Percentiles rank a stretch among this genome's conserved stretches.
phyloP scores from a whole-genome alignment of 495 filamentous ascomycete genomes.

The Sporormia fimetaria region DNA sequence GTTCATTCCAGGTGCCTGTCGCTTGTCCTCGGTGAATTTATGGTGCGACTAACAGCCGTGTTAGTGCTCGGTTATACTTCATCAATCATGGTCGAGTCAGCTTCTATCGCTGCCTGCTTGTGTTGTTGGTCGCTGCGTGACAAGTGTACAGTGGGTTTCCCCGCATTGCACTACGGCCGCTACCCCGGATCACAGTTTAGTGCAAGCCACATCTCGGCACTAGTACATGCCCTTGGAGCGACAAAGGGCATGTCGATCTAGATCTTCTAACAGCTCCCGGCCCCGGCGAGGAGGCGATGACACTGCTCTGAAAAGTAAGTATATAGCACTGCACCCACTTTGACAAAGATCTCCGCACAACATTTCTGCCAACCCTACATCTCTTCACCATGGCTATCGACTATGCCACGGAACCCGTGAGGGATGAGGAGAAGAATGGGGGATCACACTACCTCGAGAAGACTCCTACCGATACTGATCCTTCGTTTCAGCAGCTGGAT shows the following conservation, averaged over 20 bases:
- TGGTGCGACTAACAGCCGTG: too few species aligned
- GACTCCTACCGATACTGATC: slow-evolving; percentile 3
- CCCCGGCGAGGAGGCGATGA: too few species aligned
- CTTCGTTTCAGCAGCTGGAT: slow-evolving; percentile 7
- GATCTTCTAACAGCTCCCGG: too few species aligned
- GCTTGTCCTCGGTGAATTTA: too few species aligned
- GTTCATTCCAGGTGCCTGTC: too few species aligned
- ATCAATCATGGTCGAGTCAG: slow-evolving; percentile 14
- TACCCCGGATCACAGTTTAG: slow-evolving; percentile 5
- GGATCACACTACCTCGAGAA: too few species aligned
- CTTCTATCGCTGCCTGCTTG: too few species aligned
- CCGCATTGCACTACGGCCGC: slow-evolving; percentile 5
- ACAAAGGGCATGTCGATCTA: too few species aligned
- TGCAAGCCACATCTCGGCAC: neutral
- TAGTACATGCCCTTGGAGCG: too few species aligned
- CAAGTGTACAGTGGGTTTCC: slow-evolving; percentile 1
- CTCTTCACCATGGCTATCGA: slow-evolving; percentile 5
- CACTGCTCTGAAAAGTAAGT: too few species aligned
- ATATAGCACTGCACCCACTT: neutral
- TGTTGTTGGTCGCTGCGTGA: too few species aligned
- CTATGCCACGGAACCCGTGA: slow-evolving; percentile 5
- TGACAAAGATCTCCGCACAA: neutral
- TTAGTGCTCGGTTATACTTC: too few species aligned
- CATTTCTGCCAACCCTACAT: neutral
- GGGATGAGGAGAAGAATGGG: neutral